These are phyloP conservation scores for Pouteria glomerata DNA, from an alignment of 148 eudicot genomes.

Conservation along the genomic window DNA sequence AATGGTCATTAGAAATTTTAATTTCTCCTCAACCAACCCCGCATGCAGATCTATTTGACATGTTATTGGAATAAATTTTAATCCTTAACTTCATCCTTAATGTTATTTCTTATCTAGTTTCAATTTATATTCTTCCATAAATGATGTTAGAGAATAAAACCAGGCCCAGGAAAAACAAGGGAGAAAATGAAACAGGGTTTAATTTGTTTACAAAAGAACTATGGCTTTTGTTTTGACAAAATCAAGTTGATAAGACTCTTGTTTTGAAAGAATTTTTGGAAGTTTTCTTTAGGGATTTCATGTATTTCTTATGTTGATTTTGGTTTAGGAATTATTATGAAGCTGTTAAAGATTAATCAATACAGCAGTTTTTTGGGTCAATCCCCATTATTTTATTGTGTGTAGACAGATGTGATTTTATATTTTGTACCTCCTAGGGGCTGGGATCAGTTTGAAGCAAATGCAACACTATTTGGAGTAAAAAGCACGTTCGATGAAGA, in stretches of 20 bases:
- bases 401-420: conserved; percentile 8
- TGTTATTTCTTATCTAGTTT: neutral
- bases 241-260: neutral
- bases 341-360: neutral
- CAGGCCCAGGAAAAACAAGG: neutral
- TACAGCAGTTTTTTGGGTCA: conserved; percentile 5
- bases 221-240: neutral
- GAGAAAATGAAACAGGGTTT: neutral
- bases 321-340: neutral
- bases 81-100: neutral
- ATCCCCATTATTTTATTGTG: conserved; percentile 2
- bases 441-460: conserved; percentile 97
- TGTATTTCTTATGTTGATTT: neutral
- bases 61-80: neutral
- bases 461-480: conserved; percentile 86
- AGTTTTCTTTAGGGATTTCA: neutral
- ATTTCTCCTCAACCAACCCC: neutral
- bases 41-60: neutral
- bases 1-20: neutral
- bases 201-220: neutral
- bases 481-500: conserved; percentile 97
- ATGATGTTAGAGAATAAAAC: neutral
- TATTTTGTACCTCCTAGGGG: conserved; percentile 38
- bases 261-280: neutral
- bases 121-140: neutral